Base-by-base conservation (phyloP, 768 basidiomycete genomes). In the Russula lepida region DNA sequence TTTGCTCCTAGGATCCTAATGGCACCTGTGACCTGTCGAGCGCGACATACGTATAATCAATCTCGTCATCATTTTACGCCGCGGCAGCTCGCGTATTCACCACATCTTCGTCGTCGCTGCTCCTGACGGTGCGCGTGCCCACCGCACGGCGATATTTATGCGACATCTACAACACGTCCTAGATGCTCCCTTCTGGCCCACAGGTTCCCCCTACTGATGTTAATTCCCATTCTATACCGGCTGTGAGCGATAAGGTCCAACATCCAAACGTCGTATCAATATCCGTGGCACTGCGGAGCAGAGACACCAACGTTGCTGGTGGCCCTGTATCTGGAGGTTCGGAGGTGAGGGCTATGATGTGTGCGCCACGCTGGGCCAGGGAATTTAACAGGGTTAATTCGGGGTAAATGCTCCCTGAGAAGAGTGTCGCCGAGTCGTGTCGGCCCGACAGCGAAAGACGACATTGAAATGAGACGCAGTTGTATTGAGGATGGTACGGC, bases 21-120 rank as follows among this genome's bases (percentile, higher is more conserved):
- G 27, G 86, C 89, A 0, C n/a, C n/a, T n/a, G n/a, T n/a, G n/a
- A n/a, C 92, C 93, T 0, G 77, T 80, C n/a, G 93, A 94, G 69
- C 81, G 93, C 37, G 90, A 94, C 64, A 91, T 97, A 44, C 86
- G 94, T n/a, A 82, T 97, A 64, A 76, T 98, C 70, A 85, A 85
- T 58, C 78, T 93, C 43, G 81, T 95, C 69, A 92, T 92, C 92
- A 2, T 91, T 92, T 66, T 97, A 95, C 67, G 85, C 92, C 2
- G 91, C 94, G 1, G 87, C 90, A 0, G 76, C 82, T 3, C 78
- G 81, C 4, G 65, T 74, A 4, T 75, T 79, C 66, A 65, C 74
- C 39, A 11, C 69, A 2, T 67, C 70, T 3, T 50, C 63, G 13
- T 46, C 58, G 0, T 43, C 66, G 30, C 64, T 79, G 6, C 76